These are phyloP conservation scores for Globisporangium cederbergense DNA, from an alignment of 352 stramenopile genomes.

Conservation along the genomic window DNA sequence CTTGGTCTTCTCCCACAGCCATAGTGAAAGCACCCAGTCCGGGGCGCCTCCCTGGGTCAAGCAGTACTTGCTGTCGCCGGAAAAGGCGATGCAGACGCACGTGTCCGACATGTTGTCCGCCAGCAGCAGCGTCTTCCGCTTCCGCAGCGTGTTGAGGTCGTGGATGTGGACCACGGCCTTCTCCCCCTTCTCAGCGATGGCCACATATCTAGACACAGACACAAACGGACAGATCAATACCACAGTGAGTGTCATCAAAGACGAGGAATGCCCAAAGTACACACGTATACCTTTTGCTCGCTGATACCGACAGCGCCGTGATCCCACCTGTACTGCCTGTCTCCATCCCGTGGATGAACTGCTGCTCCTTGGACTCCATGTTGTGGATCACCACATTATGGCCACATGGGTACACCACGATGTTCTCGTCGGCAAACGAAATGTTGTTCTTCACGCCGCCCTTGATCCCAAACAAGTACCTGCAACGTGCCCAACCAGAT, in stretches of 20 bases:
- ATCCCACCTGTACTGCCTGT: conserved; percentile 66
- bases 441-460: conserved; percentile 78
- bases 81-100: conserved; percentile 86
- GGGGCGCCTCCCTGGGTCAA: conserved; percentile 86
- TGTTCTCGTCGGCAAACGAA: conserved; percentile 81
- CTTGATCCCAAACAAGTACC: conserved; percentile 87
- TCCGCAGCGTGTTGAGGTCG: conserved; percentile 82
- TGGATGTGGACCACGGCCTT: conserved; percentile 88
- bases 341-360: conserved; percentile 89
- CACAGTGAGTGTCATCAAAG: background rate
- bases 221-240: background rate
- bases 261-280: background rate
- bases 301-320: conserved; percentile 77
- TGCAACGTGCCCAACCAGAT: conserved; percentile 10
- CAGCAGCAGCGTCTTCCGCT: conserved; percentile 82
- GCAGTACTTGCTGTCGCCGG: conserved; percentile 87
- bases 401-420: conserved; percentile 84
- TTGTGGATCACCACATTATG: conserved; percentile 89
- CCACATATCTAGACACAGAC: conserved; percentile 54
- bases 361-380: conserved; percentile 87
- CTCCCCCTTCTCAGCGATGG: conserved; percentile 85
- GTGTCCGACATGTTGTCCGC: conserved; percentile 76
- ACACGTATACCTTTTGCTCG: conserved; percentile 49
- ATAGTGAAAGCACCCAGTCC: conserved; percentile 90
- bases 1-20: conserved; percentile 93